phyloP scores from a whole-genome alignment of 768 basidiomycete species.

The Cantharellus anzutake region DNA sequence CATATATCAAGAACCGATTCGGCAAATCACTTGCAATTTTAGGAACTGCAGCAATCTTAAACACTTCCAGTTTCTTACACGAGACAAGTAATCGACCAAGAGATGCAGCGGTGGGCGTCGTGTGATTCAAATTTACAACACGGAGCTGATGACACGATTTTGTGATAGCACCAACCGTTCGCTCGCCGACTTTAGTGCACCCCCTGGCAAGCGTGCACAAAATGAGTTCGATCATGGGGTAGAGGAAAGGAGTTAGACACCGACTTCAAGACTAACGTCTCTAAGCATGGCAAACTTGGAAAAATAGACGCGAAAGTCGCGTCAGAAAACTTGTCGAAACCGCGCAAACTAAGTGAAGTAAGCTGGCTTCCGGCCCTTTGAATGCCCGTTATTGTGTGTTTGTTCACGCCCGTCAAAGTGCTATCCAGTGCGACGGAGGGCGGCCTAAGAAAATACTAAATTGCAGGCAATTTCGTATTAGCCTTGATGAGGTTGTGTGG shows the following conservation, averaged over 20 bases:
- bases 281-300: conserved; percentile 24
- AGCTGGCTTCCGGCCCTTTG: conserved; percentile 20
- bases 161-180: conserved; percentile 28
- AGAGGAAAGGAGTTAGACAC: not conserved
- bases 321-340: conserved; percentile 35
- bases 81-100: conserved; percentile 26
- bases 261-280: conserved; percentile 36
- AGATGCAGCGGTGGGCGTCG: conserved; percentile 30
- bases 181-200: conserved; percentile 35
- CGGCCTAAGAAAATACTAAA: conserved; percentile 41
- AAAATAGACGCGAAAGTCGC: conserved; percentile 31
- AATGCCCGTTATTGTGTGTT: conserved; percentile 30
- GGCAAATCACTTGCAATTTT: conserved; percentile 31
- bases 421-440: conserved; percentile 27
- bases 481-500: too few relatives aligned
- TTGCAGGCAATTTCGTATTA: not conserved
- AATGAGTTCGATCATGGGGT: not conserved
- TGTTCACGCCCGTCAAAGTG: conserved; percentile 33
- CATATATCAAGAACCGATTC: not conserved
- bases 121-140: conserved; percentile 40
- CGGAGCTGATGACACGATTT: conserved; percentile 24
- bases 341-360: conserved; percentile 30
- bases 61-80: conserved; percentile 27
- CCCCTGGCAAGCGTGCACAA: conserved; percentile 23
- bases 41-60: conserved; percentile 43